These are phyloP conservation scores for Henningerozyma blattae DNA, from an alignment of 805 yeast genomes.

Conservation along the genomic window DNA sequence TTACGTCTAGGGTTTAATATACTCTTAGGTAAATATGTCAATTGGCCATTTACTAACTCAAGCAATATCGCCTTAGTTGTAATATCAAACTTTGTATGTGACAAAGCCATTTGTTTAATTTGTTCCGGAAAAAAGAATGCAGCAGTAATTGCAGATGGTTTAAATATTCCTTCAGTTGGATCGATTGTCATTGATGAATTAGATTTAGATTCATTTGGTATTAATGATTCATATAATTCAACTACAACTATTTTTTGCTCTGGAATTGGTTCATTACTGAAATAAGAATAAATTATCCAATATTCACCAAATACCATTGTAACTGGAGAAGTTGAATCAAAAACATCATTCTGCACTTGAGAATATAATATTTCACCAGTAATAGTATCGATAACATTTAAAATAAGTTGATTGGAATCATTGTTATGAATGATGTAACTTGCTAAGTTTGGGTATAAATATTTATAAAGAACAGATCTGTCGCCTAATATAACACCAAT, in stretches of 20 bases:
- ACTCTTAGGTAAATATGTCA: constrained; percentile 59
- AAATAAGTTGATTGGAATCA: constrained; percentile 23
- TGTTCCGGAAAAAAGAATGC: constrained; percentile 54
- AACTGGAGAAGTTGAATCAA: constrained; percentile 21
- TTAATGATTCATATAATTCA: constrained; percentile 64
- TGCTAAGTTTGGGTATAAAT: constrained; percentile 57
- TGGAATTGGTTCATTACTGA: constrained; percentile 36
- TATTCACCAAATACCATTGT: constrained; percentile 63
- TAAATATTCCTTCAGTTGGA: constrained; percentile 14
- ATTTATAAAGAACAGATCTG: constrained; percentile 71
- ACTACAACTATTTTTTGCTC: constrained; percentile 53
- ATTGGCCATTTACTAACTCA: constrained; percentile 46
- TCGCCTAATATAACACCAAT: constrained; percentile 60
- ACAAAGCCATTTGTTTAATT: constrained; percentile 38
- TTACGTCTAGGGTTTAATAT: constrained; percentile 61
- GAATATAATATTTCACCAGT: constrained; percentile 52
- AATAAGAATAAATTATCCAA: constrained; percentile 65
- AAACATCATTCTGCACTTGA: constrained; percentile 30
- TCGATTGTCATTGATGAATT: constrained; percentile 6
- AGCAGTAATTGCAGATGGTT: constrained; percentile 40
- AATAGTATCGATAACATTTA: constrained; percentile 53
- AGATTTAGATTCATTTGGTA: constrained; percentile 35
- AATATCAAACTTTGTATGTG: constrained; percentile 54
- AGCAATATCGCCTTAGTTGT: constrained; percentile 54
- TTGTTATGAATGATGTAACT: constrained; percentile 35